A percentile compares a stretch with the other conserved stretches of the same genome.
phyloP scores from a whole-genome alignment of 1,139 yeast species.

The Yamadazyma triangularis region DNA sequence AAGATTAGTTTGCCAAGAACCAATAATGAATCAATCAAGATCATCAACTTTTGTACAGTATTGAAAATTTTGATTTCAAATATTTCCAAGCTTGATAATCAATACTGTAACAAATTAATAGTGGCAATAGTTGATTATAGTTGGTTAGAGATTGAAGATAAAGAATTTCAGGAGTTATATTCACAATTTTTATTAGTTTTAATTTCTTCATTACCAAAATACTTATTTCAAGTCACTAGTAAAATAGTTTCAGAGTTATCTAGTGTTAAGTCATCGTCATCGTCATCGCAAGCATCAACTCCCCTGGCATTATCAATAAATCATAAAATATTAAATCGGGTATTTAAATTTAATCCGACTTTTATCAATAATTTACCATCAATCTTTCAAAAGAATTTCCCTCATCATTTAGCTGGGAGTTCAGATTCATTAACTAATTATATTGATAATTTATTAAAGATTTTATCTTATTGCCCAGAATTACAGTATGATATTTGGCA shows the following conservation, averaged over 20 bases:
- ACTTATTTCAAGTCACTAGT: conserved; percentile 79
- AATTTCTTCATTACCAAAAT: conserved; percentile 82
- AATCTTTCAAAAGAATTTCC: conserved; percentile 58
- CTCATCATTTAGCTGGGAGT: conserved; percentile 67
- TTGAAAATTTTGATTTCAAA: conserved; percentile 31
- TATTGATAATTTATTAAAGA: conserved; percentile 55
- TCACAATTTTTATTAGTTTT: conserved; percentile 72
- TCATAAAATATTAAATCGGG: conserved; percentile 61
- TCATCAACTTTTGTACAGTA: conserved; percentile 31
- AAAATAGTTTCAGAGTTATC: conserved; percentile 59
- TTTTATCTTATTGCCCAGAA: conserved; percentile 70
- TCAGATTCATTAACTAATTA: conserved; percentile 56
- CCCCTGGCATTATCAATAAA: too few relatives aligned
- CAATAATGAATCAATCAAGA: conserved; percentile 33
- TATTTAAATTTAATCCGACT: conserved; percentile 76
- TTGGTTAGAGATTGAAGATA: conserved; percentile 48
- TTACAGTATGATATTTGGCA: conserved; percentile 75
- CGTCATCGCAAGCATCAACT: conserved; percentile 2
- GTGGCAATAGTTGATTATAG: conserved; percentile 36
- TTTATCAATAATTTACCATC: conserved; percentile 63
- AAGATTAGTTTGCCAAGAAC: conserved; percentile 29
- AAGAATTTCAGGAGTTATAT: conserved; percentile 41
- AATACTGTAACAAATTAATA: conserved; percentile 28
- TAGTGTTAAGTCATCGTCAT: too few relatives aligned
- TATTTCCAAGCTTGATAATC: conserved; percentile 36